These are phyloP conservation scores for Cadophora gregata DNA, from an alignment of 2,329 filamentous ascomycete genomes.

Conservation along the genomic window DNA sequence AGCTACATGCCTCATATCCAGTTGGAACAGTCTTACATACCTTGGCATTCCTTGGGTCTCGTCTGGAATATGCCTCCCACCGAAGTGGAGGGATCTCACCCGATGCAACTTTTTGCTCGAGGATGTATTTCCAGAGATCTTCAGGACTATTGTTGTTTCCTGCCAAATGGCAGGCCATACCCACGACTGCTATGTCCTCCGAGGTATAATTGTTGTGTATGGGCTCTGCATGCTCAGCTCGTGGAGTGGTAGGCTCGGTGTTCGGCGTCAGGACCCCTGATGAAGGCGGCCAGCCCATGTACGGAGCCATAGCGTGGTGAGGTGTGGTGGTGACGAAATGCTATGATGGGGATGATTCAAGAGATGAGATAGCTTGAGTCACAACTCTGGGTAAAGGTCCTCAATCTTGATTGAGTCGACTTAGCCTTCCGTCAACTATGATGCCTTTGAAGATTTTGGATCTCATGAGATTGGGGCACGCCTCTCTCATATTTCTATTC, in stretches of 20 bases:
- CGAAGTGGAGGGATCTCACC: constrained; percentile 8
- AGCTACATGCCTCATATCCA: neutral
- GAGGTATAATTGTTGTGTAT: neutral
- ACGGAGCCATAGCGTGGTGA: neutral
- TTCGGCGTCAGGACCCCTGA: neutral
- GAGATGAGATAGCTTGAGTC: neutral
- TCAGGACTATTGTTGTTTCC: constrained; percentile 13
- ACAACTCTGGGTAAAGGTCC: too few species aligned
- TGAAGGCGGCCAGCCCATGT: constrained; percentile 1
- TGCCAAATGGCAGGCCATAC: constrained; percentile 9
- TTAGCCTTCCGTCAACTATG: neutral
- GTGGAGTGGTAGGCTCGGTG: constrained; percentile 1
- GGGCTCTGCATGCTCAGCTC: neutral
- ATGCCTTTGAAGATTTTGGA: neutral
- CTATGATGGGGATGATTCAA: too few species aligned
- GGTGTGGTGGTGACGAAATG: too few species aligned
- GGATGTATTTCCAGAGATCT: constrained; percentile 9
- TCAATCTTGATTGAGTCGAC: neutral
- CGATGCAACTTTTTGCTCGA: constrained; percentile 7
- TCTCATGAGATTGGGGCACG: neutral
- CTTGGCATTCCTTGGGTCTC: constrained; percentile 13
- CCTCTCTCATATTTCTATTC: neutral
- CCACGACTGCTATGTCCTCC: constrained; percentile 7
- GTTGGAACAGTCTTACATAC: neutral
- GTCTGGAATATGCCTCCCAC: constrained; percentile 14